Evolutionary conservation across 1,284 basidiomycete genomes (phyloP), one percentile per base, ranked within the genome.

Genomic region (Malassezia psittaci): DNA sequence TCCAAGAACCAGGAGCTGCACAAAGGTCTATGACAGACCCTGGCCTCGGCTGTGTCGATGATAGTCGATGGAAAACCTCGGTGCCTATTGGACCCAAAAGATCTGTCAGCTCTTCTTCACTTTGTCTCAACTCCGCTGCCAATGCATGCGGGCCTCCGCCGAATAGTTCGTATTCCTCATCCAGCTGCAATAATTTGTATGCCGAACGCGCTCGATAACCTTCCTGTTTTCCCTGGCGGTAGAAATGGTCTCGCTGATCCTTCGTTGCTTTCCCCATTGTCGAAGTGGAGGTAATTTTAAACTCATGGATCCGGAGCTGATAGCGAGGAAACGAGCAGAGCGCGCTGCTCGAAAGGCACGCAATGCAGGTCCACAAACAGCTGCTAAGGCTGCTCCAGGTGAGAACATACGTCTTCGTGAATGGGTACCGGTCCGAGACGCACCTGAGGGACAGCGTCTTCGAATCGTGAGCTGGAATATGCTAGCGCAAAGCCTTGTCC

Each of bases 201-300:
- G 81, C 81, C 12, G 80, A 81, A 10, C 81, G 74, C 2, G 81
- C 81, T 45, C 81, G 75, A 61, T 81, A 82, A 5, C 74, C 75
- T 32, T 77, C 76, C 10, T 69, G 67, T 59, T 77, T 77, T 4
- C 71, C 73, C 33, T 77, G 74, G 15, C 80, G 76, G 60, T 81
- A 81, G 67, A 78, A 81, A 51, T 80, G 77, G 62, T 81, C 80
- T 12, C 80, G 72, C 60, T 79, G 77, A 65, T 80, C 78, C 49
- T 74, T 72, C 13, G 69, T 68, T 4, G 69, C 72, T 46, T 71
- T 72, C 18, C 70, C 70, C 70, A 70, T 73, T 10, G 24, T n/a
- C 10, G n/a, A 15, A 10, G 40, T 7, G 48, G n/a, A 37, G 43
- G 39, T 32, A 40, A 3, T 7, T 18, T n/a, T 5, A 15, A 10